Evolutionary conservation across 495 filamentous ascomycete genomes (phyloP), one percentile per base, ranked within the genome.

Genomic region (Hypoxylon lienhwacheense): DNA sequence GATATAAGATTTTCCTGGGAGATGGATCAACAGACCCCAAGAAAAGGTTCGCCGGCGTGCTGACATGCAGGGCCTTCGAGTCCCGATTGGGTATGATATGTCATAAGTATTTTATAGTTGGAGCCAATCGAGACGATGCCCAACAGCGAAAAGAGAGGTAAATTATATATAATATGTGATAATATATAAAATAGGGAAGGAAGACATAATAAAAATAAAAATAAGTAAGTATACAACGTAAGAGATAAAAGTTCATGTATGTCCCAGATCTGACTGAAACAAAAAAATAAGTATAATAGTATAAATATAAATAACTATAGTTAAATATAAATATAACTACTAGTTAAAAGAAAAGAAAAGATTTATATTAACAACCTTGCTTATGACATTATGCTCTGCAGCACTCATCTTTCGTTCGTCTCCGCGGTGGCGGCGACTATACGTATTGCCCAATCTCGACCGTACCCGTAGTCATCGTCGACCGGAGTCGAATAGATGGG

Each of bases 181-280:
- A n/a, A 37, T 37, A 37, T 4, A 37, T 37, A 36, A 17, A 36
- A 40, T 14, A 41, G n/a, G n/a, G n/a, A 60, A 34, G 22, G 21
- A 55, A 35, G 31, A 36, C 36, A 14, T 42, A 26, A 45, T 55
- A 55, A 55, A 40, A 50, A 46, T 55, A 35, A 46, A 47, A 32
- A n/a, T n/a, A n/a, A 40, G 52, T 40, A 37, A 26, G 24, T 29
- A 11, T 40, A 28, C 28, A 42, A 31, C 41, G 33, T 50, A 33
- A 41, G 21, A 41, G 39, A 41, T 26, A 36, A 22, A 35, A 22
- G 15, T 39, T 47, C 17, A 15, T 28, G 31, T 51, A 55, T 62
- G 60, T 65, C 51, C 61, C 57, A 67, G 64, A 67, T 67, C 64
- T 64, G 61, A 65, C 64, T 64, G 64, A 67, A 61, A 67, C 64